Base-by-base conservation (phyloP, 768 basidiomycete species). In the Candolleomyces aberdarensis region DNA sequence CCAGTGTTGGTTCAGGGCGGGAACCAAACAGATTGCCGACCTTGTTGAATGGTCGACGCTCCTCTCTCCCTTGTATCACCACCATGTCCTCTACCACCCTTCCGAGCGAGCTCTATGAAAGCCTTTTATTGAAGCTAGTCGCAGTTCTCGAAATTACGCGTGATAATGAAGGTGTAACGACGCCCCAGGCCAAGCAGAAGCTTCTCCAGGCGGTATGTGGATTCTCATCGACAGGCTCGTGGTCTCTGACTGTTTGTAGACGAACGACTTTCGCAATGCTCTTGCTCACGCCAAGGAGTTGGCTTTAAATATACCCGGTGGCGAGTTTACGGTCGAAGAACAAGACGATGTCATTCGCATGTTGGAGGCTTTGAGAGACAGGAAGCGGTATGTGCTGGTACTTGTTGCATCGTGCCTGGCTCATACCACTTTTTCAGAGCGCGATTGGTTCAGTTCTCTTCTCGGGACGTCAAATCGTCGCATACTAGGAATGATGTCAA, bases 331-430 rank as follows among this genome's bases (percentile, higher is more conserved):
- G 50, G 79, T 85, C 44, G 77, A 83, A 44, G 88, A 91, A 55
- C 91, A 93, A 65, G 83, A 87, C 62, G 83, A 88, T 50, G 79
- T 92, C 5, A 86, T 92, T 50, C 71, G 73, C 39, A 87, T 91
- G 85, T 75, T 93, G 11, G 83, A 87, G 66, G 76, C 73, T 19
- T 64, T 92, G 59, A 80, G 81, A 60, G 82, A 86, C 62, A 80
- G 85, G 53, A 92, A 89, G 75, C 74, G 77, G 89, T 88, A 58
- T 50, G 78, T 65, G 20, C 46, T 57, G 47, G 29, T 61, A 3
- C 49, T 62, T n/a, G 36, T 20, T 6, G 53, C 51, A 43, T 13
- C n/a, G 22, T 31, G 5, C 15, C 3, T 46, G 26, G n/a, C 44
- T 56, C 22, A 53, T 19, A 57, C 1, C 19, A 22, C 20, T 40